Evolutionary conservation across 2,329 filamentous ascomycete genomes (phyloP), one percentile per base, ranked within the genome.

Genomic region (Nemania abortiva): DNA sequence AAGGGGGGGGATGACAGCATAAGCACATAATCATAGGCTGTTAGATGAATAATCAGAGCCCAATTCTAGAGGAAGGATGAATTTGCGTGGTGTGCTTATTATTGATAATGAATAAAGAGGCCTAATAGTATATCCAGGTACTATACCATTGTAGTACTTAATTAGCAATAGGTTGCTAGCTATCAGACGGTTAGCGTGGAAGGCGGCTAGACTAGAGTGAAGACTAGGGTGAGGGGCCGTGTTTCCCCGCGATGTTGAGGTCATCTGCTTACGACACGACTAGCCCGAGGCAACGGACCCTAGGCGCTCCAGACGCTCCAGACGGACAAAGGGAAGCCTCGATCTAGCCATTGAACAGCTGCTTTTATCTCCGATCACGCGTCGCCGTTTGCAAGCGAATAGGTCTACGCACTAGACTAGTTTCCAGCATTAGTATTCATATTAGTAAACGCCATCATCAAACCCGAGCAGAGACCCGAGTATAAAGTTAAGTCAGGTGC

Each of bases 251-350:
- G 65, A 37, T 59, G 53, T 59, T 34, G 53, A 55, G 58, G 53
- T 63, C 58, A 69, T 68, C 53, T 59, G 63, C 50, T 58, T 50
- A 57, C 62, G 45, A 58, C 27, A 10, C 42, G 49, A 18, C 10
- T 34, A 52, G 27, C 39, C 53, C 47, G 45, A 47, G 29, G 29
- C 52, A 27, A 31, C 37, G 10, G 54, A 29, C 39, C 45, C 56
- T 56, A 56, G 64, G 34, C 50, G 15, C 39, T 18, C 39, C 39
- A 42, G 39, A 18, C 15, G 29, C 61, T 49, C 52, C 63, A 62
- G 42, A 66, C 66, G 69, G 69, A 64, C 66, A 63, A 71, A 71
- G 63, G 66, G 66, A 69, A 69, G 63, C 59, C 61, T 54, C 55
- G 15, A 39, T 47, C 52, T 24, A 20, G 22, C 66, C 47, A 39